These are phyloP conservation scores for Boletus eberwhitei DNA, from an alignment of 768 basidiomycete genomes.

Conservation along the genomic window DNA sequence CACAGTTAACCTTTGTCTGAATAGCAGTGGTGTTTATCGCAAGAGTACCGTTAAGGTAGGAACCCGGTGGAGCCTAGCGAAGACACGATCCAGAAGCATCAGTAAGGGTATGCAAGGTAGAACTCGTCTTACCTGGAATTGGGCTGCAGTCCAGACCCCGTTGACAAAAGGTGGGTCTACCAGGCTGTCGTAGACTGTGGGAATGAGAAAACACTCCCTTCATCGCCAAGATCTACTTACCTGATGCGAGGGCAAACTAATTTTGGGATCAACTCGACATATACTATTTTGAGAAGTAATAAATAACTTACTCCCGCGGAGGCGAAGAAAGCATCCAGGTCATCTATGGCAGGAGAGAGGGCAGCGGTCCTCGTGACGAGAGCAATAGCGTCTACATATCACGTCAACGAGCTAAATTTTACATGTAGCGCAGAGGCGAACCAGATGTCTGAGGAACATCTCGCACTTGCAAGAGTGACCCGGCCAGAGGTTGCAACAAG, in stretches of 20 bases:
- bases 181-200: constrained; percentile 36
- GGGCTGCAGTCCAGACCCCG: constrained; percentile 49
- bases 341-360: constrained; percentile 41
- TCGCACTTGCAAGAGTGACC: constrained; percentile 29
- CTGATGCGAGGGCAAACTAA: constrained; percentile 33
- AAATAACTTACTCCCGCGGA: constrained; percentile 49
- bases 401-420: neutral
- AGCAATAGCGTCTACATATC: constrained; percentile 34
- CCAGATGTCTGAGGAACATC: constrained; percentile 18
- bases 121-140: constrained; percentile 42
- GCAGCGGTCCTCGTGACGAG: constrained; percentile 42
- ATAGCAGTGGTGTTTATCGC: constrained; percentile 49
- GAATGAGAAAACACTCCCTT: neutral
- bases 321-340: constrained; percentile 54
- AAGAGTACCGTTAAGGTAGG: constrained; percentile 51
- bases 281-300: neutral
- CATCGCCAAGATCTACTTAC: constrained; percentile 7
- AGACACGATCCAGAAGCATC: neutral
- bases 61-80: constrained; percentile 40
- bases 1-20: constrained; percentile 46
- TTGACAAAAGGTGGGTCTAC: constrained; percentile 57
- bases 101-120: neutral
- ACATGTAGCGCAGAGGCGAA: constrained; percentile 11
- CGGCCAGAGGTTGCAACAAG: constrained; percentile 57
- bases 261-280: constrained; percentile 17